Conservation (phyloP, 495 filamentous ascomycete species). For the Entonaema liquescens region DNA sequence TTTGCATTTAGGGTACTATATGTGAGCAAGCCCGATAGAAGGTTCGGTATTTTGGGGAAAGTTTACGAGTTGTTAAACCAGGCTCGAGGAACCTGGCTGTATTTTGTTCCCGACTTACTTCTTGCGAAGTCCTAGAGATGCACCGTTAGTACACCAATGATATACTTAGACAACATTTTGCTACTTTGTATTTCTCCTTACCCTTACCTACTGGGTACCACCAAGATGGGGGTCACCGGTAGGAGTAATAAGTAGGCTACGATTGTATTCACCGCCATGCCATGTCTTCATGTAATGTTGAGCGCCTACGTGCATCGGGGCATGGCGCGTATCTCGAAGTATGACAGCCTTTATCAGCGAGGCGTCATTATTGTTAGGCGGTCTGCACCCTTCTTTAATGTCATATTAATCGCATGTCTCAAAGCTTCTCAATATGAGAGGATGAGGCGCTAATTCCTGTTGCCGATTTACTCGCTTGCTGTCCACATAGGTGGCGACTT, state of each 20-base stretch:
- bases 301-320: slow-evolving; percentile 2
- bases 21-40: too few species aligned
- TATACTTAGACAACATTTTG: neutral
- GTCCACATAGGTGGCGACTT: neutral
- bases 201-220: neutral
- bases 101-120: neutral
- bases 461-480: neutral
- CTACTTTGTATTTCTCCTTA: neutral
- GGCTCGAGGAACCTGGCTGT: neutral
- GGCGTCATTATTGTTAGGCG: neutral
- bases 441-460: neutral
- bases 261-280: too few species aligned
- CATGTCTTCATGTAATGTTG: neutral
- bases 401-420: neutral
- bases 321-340: neutral
- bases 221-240: neutral
- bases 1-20: too few species aligned
- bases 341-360: neutral
- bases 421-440: neutral
- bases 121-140: neutral
- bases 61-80: neutral
- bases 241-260: neutral
- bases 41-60: too few species aligned
- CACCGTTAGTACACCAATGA: neutral
- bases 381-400: neutral